Evolutionary conservation across 371 early-diverging fungal genomes (phyloP), one percentile per base, ranked within the genome.

Genomic region (Coemansia sp.): DNA sequence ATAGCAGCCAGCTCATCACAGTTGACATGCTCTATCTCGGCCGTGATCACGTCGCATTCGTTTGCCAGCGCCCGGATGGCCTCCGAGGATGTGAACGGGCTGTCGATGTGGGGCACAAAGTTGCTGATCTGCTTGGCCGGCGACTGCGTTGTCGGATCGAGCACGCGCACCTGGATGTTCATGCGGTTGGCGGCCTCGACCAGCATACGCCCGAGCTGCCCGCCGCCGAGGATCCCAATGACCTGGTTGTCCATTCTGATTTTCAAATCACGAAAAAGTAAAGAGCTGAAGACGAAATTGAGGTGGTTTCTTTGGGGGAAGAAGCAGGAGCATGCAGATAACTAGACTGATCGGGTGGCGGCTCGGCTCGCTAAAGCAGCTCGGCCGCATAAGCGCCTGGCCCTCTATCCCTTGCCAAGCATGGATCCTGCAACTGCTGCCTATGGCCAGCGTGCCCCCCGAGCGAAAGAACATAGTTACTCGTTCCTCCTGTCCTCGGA

Each of bases 11-110:
- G 85, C 26, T 90, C 88, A 6, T 83, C 80, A 43, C 88, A 83
- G 79, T 96, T 86, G 38, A 98, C 94, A 68, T 98, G 98, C 81
- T 98, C 98, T 59, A 98, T 96, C 80, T 98, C 97, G 14, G 93
- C 90, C 0, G 98, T 98, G 48, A 96, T 79, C 20, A 96, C 87
- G 66, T 93, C 88, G 38, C 87, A 89, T 26, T 83, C 67, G 16
- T 70, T 58, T 30, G 93, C 91, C 4, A 98, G 83, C 62, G 88
- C 85, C 41, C 74, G 73, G 60, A 98, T 91, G 59, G 88, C 86
- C 51, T 63, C 79, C 0, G 88, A 78, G 63, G 93, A 90, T 40
- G 85, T 87, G 76, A 96, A 98, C 11, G 83, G 84, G 40, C 94
- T 94, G 20, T 83, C 79, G 57, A 93, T 85, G 68, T 94, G 94